Percentiles rank a stretch among this genome's conserved stretches.
These are phyloP conservation scores for Yamadazyma diddensiae DNA, from an alignment of 1,139 yeast species.

Conservation along the genomic window DNA sequence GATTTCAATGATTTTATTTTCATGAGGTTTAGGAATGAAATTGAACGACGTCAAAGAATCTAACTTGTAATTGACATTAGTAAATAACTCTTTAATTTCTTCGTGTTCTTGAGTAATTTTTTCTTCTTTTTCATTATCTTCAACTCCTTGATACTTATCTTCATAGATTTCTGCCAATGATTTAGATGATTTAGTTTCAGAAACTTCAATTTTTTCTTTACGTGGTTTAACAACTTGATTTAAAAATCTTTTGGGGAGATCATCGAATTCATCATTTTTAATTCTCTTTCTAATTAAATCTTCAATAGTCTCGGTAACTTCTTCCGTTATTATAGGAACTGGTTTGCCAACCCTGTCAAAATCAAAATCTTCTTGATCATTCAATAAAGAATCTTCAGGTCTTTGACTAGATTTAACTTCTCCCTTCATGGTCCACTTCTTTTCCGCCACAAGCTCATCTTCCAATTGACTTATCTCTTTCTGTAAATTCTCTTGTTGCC, in stretches of 20 bases:
- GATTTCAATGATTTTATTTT: conserved; percentile 68
- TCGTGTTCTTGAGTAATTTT: conserved; percentile 70
- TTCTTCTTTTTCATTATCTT: conserved; percentile 49
- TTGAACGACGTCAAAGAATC: conserved; percentile 92
- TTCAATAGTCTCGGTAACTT: conserved; percentile 80
- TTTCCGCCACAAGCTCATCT: conserved; percentile 83
- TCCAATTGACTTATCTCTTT: conserved; percentile 77
- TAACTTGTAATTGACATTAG: conserved; percentile 62
- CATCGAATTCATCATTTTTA: conserved; percentile 74
- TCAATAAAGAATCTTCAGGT: conserved; percentile 73
- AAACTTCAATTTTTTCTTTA: conserved; percentile 57
- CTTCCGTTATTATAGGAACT: conserved; percentile 90
- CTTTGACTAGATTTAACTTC: conserved; percentile 81
- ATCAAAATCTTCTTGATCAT: conserved; percentile 39
- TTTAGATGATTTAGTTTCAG: conserved; percentile 81
- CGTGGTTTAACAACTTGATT: conserved; percentile 57
- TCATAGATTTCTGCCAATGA: conserved; percentile 92
- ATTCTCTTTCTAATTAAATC: conserved; percentile 85
- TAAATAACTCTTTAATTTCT: conserved; percentile 69
- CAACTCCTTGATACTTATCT: conserved; percentile 64
- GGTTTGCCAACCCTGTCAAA: conserved; percentile 48
- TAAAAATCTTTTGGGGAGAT: conserved; percentile 69
- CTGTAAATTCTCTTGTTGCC: conserved; percentile 74
- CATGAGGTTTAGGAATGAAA: conserved; percentile 87
- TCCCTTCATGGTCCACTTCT: conserved; percentile 93